Conservation (phyloP, 768 basidiomycete species). For the Leccinum olivaceopallidum region DNA sequence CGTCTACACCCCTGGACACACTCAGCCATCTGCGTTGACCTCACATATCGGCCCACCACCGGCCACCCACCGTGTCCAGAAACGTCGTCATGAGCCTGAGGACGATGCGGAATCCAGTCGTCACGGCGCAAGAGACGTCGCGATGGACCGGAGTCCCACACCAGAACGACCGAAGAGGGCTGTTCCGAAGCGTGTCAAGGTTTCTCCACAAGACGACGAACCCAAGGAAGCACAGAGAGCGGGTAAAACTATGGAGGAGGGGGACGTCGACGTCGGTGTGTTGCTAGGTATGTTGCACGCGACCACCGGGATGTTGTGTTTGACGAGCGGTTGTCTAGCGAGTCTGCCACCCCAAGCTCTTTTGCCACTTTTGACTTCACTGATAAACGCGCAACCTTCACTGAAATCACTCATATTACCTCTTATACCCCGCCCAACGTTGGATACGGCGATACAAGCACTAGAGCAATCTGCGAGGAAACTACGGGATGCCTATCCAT, state of each 20-base stretch:
- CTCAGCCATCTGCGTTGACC: conserved; percentile 47
- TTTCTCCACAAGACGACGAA: conserved; percentile 26
- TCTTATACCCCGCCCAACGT: conserved; percentile 81
- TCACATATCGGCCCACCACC: conserved; percentile 48
- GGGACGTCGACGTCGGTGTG: conserved; percentile 70
- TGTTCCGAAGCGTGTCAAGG: conserved; percentile 61
- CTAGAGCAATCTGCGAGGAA: conserved; percentile 68
- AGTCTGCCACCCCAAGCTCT: conserved; percentile 77
- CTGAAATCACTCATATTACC: conserved; percentile 72
- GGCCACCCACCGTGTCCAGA: conserved; percentile 46
- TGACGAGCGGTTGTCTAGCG: conserved; percentile 45
- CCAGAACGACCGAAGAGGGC: conserved; percentile 75
- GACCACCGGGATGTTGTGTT: conserved; percentile 3
- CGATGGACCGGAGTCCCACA: conserved; percentile 86
- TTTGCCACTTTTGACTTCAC: conserved; percentile 67
- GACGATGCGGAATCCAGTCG: conserved; percentile 54
- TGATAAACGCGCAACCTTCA: conserved; percentile 66
- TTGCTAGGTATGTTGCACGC: conserved; percentile 57
- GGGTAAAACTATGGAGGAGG: conserved; percentile 44
- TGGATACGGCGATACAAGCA: conserved; percentile 71
- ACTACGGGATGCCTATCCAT: conserved; percentile 81
- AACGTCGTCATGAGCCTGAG: conserved; percentile 68
- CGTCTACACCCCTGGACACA: conserved; percentile 39
- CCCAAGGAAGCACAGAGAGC: conserved; percentile 52
- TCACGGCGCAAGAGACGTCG: conserved; percentile 50